Base-by-base conservation (phyloP, 192 early-diverging fungal genomes). In the Phycomyces nitens region DNA sequence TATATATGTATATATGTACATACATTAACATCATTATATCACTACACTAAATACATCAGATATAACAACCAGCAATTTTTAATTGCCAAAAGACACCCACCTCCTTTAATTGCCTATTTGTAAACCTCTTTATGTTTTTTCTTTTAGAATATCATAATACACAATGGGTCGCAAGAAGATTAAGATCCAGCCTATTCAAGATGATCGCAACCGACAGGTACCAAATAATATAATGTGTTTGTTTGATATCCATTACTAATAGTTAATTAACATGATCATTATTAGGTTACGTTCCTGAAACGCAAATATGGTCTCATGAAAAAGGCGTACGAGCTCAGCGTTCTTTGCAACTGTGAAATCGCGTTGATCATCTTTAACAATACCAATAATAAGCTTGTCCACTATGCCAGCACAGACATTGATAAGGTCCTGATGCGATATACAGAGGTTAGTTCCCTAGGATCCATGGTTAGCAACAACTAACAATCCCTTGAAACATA, bases 341-440 rank as follows among this genome's bases (percentile, higher is more conserved):
- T 96, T 7, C 82, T 97, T 15, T 97, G 95, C 80, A 91, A 90
- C 70, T 94, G 92, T 80, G 92, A 97, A 69, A 92, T 97, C 27
- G 94, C 89, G 6, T 81, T 97, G 18, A 90, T 97, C 52, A 92
- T 97, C 63, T 96, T 97, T 77, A 62, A 62, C 34, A 94, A 88
- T 77, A 86, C 86, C 24, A 92, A 92, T 62, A 91, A 94, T 79
- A 96, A 96, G 71, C 82, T 97, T 9, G 88, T 94, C 43, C 92
- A 96, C 73, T 97, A 94, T 70, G 86, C 93, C 0, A 89, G 86
- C 21, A 85, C 86, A 29, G 93, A 97, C 65, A 97, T 97, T 77
- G 95, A 97, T 77, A 84, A 87, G 58, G 90, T 97, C 44, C 72
- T 97, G 57, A 81, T 97, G 77, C 84, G 86, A 55, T 97, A 95